These are phyloP conservation scores for Colletotrichum eremochloae DNA, from an alignment of 2,329 filamentous ascomycete species.

Conservation along the genomic window DNA sequence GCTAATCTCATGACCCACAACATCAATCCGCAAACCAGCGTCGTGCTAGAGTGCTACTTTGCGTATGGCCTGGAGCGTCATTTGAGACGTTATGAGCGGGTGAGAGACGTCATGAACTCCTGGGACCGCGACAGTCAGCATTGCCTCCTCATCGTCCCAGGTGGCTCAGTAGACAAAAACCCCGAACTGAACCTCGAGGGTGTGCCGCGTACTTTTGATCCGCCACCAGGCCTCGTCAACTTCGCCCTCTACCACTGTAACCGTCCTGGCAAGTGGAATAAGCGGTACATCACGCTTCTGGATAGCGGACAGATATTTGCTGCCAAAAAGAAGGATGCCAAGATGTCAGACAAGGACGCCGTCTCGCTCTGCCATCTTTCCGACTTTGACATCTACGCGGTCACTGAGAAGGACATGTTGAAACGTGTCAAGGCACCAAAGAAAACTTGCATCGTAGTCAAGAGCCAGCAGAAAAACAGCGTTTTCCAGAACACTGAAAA, in stretches of 20 bases:
- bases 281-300: slow-evolving; percentile 82
- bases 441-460: slow-evolving; percentile 87
- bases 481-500: slow-evolving; percentile 87
- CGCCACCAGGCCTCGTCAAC: slow-evolving; percentile 72
- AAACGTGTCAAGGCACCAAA: slow-evolving; percentile 87
- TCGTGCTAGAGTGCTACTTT: slow-evolving; percentile 83
- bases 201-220: slow-evolving; percentile 69
- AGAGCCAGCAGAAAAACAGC: slow-evolving; percentile 89
- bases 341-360: slow-evolving; percentile 73
- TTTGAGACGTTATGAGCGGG: slow-evolving; percentile 85
- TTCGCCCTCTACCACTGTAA: slow-evolving; percentile 86
- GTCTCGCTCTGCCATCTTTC: slow-evolving; percentile 84
- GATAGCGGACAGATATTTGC: slow-evolving; percentile 79
- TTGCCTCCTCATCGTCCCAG: slow-evolving; percentile 75
- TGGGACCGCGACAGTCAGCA: slow-evolving; percentile 90
- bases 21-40: slow-evolving; percentile 74
- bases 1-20: slow-evolving; percentile 72
- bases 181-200: slow-evolving; percentile 74
- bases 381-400: slow-evolving; percentile 92
- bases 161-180: slow-evolving; percentile 67
- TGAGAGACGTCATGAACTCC: slow-evolving; percentile 91
- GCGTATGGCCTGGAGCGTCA: slow-evolving; percentile 84
- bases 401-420: slow-evolving; percentile 75
- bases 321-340: slow-evolving; percentile 77
- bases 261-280: slow-evolving; percentile 87